These are phyloP conservation scores for Globisporangium lucens DNA, from an alignment of 352 stramenopile genomes.

Conservation along the genomic window DNA sequence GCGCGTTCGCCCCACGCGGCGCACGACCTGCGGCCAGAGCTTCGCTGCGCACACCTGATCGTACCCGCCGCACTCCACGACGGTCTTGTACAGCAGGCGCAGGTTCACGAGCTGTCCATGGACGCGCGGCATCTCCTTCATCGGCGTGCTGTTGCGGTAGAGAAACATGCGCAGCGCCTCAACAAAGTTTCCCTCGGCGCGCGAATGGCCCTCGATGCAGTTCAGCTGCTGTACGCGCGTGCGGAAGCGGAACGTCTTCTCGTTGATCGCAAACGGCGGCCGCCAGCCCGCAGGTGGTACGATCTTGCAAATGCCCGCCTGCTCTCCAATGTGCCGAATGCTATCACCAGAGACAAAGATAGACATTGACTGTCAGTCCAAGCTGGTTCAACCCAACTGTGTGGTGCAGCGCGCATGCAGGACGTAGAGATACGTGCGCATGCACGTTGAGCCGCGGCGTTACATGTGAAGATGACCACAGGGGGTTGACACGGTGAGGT, in stretches of 20 bases:
- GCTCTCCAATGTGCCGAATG: constrained; percentile 88
- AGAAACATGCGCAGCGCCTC: constrained; percentile 79
- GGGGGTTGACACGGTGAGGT: not conserved
- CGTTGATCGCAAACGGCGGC: constrained; percentile 85
- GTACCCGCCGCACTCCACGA: constrained; percentile 53
- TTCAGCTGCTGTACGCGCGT: constrained; percentile 97
- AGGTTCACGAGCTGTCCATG: constrained; percentile 77
- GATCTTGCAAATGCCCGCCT: constrained; percentile 98
- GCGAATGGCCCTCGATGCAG: constrained; percentile 80
- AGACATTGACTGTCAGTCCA: constrained; percentile 6
- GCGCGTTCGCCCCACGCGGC: constrained; percentile 57
- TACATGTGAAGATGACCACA: not conserved
- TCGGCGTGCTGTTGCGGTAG: constrained; percentile 70
- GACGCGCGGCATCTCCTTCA: constrained; percentile 70
- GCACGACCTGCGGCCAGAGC: constrained; percentile 56
- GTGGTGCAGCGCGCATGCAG: not conserved
- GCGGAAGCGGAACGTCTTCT: constrained; percentile 87
- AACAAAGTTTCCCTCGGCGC: constrained; percentile 78
- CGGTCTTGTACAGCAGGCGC: constrained; percentile 62
- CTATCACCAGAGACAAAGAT: constrained; percentile 22
- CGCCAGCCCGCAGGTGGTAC: constrained; percentile 95
- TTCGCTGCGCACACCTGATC: constrained; percentile 31
- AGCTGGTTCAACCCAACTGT: constrained; percentile 5
- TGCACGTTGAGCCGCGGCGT: not conserved
- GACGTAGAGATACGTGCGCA: not conserved